Evolutionary conservation across 495 filamentous ascomycete genomes (phyloP), one percentile per base, ranked within the genome.

Genomic region (Hypoxylon subgilvum): DNA sequence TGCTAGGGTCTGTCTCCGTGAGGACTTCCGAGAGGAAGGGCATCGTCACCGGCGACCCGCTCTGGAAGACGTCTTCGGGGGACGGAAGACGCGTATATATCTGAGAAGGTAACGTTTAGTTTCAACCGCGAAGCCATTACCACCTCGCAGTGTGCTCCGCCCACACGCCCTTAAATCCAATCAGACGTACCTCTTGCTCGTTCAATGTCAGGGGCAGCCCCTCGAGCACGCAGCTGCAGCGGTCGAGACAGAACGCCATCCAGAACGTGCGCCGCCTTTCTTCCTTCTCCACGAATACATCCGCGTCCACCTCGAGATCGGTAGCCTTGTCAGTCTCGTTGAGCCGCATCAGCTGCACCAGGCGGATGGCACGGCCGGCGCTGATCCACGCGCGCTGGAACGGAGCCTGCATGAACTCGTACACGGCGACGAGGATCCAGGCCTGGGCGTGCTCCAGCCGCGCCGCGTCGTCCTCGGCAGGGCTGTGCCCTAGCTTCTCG

Each of bases 341-440:
- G 14, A 79, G 46, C 7, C 73, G 58, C 67, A 74, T 65, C 6
- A 79, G 57, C 45, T 80, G 73, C 1, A 80, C 72, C 7, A 81
- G 61, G 0, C 78, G 76, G 57, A 79, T 74, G 0, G 74, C 74
- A 3, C 72, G 68, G 0, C 77, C 79, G 0, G 71, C 72, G 10
- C 72, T 80, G 22, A 76, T 70, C 73, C 73, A 75, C 3, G 69
- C 74, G 6, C 76, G 73, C 4, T 76, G 68, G 19, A 74, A 72
- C 12, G 69, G 67, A 9, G 69, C 70, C 1, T 77, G 69, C 22
- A 76, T 69, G 35, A 82, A 75, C 51, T 84, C 82, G 56, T 81
- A 84, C 22, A 76, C 68, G 1, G 78, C 73, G 12, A 83, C 48
- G 0, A 85, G 61, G 2, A 84, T 68, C 82, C 81, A 84, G 0